Percentiles rank a stretch among this genome's conserved stretches.
Conservation (phyloP, 768 basidiomycete genomes). For the Termitomyces sp. region DNA sequence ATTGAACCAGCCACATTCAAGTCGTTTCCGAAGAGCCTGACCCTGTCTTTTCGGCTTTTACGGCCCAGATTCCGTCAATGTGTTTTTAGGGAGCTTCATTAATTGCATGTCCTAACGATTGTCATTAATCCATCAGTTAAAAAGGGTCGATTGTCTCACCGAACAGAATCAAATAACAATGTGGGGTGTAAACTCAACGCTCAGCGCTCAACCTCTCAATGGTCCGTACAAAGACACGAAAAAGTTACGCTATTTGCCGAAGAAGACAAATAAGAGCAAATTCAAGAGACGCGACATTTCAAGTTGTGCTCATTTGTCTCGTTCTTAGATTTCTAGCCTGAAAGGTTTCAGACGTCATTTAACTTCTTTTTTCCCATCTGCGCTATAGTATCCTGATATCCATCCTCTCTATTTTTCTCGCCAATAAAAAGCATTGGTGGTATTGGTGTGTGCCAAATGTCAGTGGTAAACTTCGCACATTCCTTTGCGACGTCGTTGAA, state of each 20-base stretch:
- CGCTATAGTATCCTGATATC: neutral
- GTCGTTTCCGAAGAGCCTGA: neutral
- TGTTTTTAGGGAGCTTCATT: neutral
- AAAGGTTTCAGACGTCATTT: neutral
- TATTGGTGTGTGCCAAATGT: constrained; percentile 5
- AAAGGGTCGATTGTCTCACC: neutral
- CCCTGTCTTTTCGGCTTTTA: neutral
- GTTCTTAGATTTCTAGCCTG: neutral
- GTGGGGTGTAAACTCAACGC: neutral
- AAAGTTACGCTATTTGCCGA: constrained; percentile 7
- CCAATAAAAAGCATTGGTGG: constrained; percentile 6
- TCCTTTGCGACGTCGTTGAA: constrained; percentile 2
- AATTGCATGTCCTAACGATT: neutral
- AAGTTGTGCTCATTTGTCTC: neutral
- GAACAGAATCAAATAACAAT: neutral
- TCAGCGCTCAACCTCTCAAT: too few relatives aligned
- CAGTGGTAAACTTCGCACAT: constrained; percentile 12
- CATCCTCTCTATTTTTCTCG: neutral
- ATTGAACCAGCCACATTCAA: neutral
- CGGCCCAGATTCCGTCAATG: neutral
- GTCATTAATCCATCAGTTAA: too few relatives aligned
- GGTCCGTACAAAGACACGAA: neutral
- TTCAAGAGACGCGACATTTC: constrained; percentile 4
- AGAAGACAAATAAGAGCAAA: constrained; percentile 7
- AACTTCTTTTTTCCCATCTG: neutral